phyloP scores from a whole-genome alignment of 768 basidiomycete species.

The Coprinopsis cinerea region DNA sequence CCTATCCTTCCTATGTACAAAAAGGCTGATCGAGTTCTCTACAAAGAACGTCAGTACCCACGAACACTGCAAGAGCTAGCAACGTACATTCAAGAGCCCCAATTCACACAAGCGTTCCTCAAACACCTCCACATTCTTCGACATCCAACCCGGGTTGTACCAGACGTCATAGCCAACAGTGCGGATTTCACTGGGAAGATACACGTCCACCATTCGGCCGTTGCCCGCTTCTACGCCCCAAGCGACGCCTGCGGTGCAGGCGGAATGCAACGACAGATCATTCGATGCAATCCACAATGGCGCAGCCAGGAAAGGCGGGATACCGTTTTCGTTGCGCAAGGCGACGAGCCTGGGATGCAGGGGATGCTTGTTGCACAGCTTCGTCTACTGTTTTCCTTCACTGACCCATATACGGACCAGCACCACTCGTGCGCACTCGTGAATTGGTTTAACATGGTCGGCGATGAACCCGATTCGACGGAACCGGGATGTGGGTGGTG shows the following conservation, averaged over 20 bases:
- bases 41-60: slow-evolving; percentile 15
- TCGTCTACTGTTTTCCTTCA: slow-evolving; percentile 26
- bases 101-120: slow-evolving; percentile 12
- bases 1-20: not conserved
- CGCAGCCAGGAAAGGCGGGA: slow-evolving; percentile 17
- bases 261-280: slow-evolving; percentile 23
- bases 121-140: slow-evolving; percentile 13
- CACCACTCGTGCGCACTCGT: slow-evolving; percentile 22
- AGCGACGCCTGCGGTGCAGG: slow-evolving; percentile 24
- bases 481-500: slow-evolving; percentile 29
- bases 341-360: slow-evolving; percentile 17
- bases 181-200: slow-evolving; percentile 16
- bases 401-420: slow-evolving; percentile 2
- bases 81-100: slow-evolving; percentile 14
- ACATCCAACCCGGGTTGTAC: slow-evolving; percentile 6
- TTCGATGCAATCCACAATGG: slow-evolving; percentile 22
- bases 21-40: not conserved
- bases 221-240: slow-evolving; percentile 22
- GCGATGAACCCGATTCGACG: slow-evolving; percentile 15
- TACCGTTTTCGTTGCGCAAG: slow-evolving; percentile 24
- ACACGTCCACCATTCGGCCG: slow-evolving; percentile 21
- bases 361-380: slow-evolving; percentile 23
- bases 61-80: slow-evolving; percentile 8
- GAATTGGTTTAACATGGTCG: slow-evolving; percentile 18
- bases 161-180: slow-evolving; percentile 4